Conservation (phyloP, 75 land plant genomes). For the Gnetum montanum region DNA sequence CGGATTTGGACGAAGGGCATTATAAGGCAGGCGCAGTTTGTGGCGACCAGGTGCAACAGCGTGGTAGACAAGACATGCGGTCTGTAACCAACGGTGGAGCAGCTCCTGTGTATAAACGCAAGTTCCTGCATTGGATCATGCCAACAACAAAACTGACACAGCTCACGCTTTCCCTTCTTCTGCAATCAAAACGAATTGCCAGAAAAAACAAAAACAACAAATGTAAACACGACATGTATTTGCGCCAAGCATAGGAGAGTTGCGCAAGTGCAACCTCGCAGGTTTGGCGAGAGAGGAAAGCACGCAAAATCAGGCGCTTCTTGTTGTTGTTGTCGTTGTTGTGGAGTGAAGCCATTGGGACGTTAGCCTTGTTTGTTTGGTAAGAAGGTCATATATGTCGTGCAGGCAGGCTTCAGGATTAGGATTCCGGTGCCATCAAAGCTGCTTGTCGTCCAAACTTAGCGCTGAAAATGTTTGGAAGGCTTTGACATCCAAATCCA, state of each 20-base stretch:
- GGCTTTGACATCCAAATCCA: no score
- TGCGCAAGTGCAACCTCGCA: constrained; percentile 29
- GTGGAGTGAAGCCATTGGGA: no score
- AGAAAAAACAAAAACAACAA: background rate
- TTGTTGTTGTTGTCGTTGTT: no score
- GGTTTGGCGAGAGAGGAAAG: constrained; percentile 27
- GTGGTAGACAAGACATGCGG: constrained; percentile 74
- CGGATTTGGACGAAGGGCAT: constrained; percentile 61
- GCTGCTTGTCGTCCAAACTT: no score
- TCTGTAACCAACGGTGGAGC: constrained; percentile 69
- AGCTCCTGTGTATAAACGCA: constrained; percentile 80
- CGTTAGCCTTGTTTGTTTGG: no score
- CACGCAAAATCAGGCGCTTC: constrained; percentile 26
- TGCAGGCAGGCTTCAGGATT: no score
- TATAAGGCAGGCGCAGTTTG: constrained; percentile 53
- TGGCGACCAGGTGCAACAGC: constrained; percentile 73
- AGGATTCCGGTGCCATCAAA: no score
- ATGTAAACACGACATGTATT: background rate
- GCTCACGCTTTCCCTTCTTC: background rate
- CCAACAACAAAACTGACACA: background rate
- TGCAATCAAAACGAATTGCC: background rate
- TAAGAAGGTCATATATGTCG: no score
- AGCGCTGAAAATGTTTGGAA: no score
- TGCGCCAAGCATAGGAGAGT: background rate
- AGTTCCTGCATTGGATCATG: constrained; percentile 38